Conservation (phyloP, 2,329 filamentous ascomycete genomes). For the Scleromitrula shiraiana region DNA sequence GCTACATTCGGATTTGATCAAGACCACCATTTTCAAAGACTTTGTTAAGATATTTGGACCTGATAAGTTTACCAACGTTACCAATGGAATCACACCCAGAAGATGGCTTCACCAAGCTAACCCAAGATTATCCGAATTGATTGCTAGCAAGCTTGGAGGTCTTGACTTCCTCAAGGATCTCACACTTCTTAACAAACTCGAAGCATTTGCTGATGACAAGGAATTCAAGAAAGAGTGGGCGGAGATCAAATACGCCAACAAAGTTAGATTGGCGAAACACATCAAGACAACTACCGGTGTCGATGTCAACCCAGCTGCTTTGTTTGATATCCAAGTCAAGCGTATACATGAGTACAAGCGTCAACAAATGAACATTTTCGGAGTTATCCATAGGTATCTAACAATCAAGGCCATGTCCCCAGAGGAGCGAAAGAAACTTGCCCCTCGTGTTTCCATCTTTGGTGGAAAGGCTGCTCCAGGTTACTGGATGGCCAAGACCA, state of each 20-base stretch:
- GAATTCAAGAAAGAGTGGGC: conserved; percentile 91
- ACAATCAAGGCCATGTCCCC: conserved; percentile 77
- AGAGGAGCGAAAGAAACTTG: conserved; percentile 77
- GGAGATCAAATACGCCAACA: conserved; percentile 95
- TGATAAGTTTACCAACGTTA: conserved; percentile 98
- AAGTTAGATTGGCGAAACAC: conserved; percentile 82
- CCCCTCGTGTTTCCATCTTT: conserved; percentile 88
- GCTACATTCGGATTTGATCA: conserved; percentile 94
- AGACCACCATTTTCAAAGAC: conserved; percentile 99
- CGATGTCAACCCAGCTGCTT: conserved; percentile 73
- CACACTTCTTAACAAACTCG: conserved; percentile 76
- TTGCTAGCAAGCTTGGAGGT: conserved; percentile 79
- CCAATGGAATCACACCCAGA: conserved; percentile 92
- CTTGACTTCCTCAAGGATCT: conserved; percentile 85
- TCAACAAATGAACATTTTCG: conserved; percentile 98
- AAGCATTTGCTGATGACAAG: conserved; percentile 76
- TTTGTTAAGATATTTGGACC: conserved; percentile 92
- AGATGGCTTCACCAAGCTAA: conserved; percentile 98
- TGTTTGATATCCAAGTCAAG: conserved; percentile 98
- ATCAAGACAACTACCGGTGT: conserved; percentile 78
- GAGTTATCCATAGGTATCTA: conserved; percentile 91
- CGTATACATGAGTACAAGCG: conserved; percentile 99
- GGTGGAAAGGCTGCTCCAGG: conserved; percentile 96
- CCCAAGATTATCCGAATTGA: conserved; percentile 81
- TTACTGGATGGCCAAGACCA: conserved; percentile 99